phyloP scores from a whole-genome alignment of 2,329 filamentous ascomycete species.

The Trichophyton schoenleinii region DNA sequence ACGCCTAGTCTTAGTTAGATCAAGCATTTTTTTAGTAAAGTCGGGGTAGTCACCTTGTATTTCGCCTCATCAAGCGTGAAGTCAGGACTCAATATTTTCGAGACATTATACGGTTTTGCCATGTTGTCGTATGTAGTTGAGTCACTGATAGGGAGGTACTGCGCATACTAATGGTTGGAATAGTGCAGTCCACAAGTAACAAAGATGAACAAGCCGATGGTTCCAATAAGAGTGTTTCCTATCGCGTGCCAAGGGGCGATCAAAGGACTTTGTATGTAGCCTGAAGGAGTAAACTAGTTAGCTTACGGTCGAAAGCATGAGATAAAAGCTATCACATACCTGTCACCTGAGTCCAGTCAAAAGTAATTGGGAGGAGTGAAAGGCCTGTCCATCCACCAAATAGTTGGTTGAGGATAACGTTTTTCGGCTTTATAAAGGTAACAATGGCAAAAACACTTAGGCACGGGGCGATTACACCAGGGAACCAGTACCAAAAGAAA shows the following conservation, averaged over 20 bases:
- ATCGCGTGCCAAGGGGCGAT: conserved; percentile 64
- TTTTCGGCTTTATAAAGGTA: conserved; percentile 60
- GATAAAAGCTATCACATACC: conserved; percentile 24
- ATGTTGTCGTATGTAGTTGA: conserved; percentile 61
- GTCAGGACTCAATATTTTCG: conserved; percentile 48
- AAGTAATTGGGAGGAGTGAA: conserved; percentile 57
- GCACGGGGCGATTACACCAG: conserved; percentile 56
- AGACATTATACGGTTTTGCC: conserved; percentile 51
- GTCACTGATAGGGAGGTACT: conserved; percentile 58
- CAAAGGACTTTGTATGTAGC: conserved; percentile 54
- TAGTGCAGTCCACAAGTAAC: conserved; percentile 51
- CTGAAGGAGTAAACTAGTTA: conserved; percentile 29
- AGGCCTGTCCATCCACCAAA: conserved; percentile 59
- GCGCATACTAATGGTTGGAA: conserved; percentile 50
- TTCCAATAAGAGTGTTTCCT: conserved; percentile 57
- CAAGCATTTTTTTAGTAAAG: background rate
- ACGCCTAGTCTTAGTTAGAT: background rate
- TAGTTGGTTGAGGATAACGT: conserved; percentile 55
- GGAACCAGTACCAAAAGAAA: conserved; percentile 57
- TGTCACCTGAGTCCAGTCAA: conserved; percentile 56
- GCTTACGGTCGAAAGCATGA: background rate
- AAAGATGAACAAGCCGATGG: conserved; percentile 54
- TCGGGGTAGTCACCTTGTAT: conserved; percentile 40
- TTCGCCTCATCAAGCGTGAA: conserved; percentile 51
- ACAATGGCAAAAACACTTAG: conserved; percentile 58